Percentiles rank a stretch among this genome's conserved stretches.
phyloP scores from a whole-genome alignment of 768 basidiomycete species.

The Galerina marginata region DNA sequence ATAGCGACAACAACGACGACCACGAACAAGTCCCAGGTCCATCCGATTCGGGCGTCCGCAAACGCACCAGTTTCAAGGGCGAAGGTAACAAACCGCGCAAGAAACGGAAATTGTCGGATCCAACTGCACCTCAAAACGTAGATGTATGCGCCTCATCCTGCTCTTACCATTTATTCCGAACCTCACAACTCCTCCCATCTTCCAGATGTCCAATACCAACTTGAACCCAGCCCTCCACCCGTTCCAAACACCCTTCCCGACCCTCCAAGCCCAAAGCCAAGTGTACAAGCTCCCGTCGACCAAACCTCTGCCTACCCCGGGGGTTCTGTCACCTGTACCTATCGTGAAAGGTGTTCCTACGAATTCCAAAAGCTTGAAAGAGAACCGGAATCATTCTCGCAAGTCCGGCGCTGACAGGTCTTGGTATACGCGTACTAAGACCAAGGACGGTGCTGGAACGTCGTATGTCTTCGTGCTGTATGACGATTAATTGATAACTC shows the following conservation, averaged over 20 bases:
- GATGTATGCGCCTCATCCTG: conserved; percentile 21
- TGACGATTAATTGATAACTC: not conserved
- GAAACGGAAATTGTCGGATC: not conserved
- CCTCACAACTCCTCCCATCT: too few relatives aligned
- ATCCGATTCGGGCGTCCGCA: not conserved
- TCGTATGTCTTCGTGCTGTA: conserved; percentile 5
- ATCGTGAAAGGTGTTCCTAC: not conserved
- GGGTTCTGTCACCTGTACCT: conserved; percentile 21
- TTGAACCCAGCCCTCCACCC: conserved; percentile 6
- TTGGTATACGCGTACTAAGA: not conserved
- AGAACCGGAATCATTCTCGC: conserved; percentile 1
- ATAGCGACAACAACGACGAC: not conserved
- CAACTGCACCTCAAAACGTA: not conserved
- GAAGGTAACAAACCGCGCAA: not conserved
- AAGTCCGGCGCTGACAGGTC: not conserved
- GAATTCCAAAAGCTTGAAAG: conserved; percentile 9
- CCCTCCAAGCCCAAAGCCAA: conserved; percentile 20
- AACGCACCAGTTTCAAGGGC: not conserved
- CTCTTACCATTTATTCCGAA: too few relatives aligned
- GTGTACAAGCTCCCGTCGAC: conserved; percentile 26
- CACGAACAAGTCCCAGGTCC: not conserved
- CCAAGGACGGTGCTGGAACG: not conserved
- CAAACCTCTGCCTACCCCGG: conserved; percentile 19
- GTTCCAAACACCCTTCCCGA: conserved; percentile 29
- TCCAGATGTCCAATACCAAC: not conserved